phyloP scores from a whole-genome alignment of 1,139 yeast species.

The Geotrichum restrictum region DNA sequence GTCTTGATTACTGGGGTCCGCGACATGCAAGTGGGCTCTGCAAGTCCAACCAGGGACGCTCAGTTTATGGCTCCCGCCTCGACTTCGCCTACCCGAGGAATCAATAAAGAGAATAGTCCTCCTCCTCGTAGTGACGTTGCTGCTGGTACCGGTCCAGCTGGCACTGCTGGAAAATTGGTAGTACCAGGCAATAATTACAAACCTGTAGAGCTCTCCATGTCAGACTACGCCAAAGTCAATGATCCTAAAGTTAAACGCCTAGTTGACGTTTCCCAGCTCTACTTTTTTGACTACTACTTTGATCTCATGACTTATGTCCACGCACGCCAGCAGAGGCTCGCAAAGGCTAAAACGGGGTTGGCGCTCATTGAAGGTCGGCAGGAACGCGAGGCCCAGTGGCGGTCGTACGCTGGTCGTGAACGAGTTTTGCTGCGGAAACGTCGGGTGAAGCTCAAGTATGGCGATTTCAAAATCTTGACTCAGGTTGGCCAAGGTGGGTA shows the following conservation, averaged over 20 bases:
- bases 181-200: not conserved
- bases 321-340: slow-evolving; percentile 73
- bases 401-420: slow-evolving; percentile 76
- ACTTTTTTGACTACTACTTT: slow-evolving; percentile 90
- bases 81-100: not conserved
- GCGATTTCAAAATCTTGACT: slow-evolving; percentile 91
- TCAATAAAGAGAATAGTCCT: slow-evolving; percentile 9
- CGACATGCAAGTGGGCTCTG: slow-evolving; percentile 23
- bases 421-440: slow-evolving; percentile 80
- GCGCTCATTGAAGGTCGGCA: slow-evolving; percentile 45
- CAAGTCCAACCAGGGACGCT: slow-evolving; percentile 1
- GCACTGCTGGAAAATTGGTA: not conserved
- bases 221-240: slow-evolving; percentile 52
- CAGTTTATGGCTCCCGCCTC: not conserved
- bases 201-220: slow-evolving; percentile 9
- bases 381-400: slow-evolving; percentile 70
- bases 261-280: slow-evolving; percentile 72
- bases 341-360: slow-evolving; percentile 59
- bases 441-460: slow-evolving; percentile 85
- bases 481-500: slow-evolving; percentile 99
- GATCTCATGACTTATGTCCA: slow-evolving; percentile 93
- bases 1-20: slow-evolving; percentile 28
- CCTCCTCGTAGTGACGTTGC: slow-evolving; percentile 1
- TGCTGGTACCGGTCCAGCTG: not conserved
- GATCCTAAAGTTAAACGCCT: slow-evolving; percentile 77